phyloP scores from a whole-genome alignment of 192 early-diverging fungal genomes.

The Ambispora gerdemannii region DNA sequence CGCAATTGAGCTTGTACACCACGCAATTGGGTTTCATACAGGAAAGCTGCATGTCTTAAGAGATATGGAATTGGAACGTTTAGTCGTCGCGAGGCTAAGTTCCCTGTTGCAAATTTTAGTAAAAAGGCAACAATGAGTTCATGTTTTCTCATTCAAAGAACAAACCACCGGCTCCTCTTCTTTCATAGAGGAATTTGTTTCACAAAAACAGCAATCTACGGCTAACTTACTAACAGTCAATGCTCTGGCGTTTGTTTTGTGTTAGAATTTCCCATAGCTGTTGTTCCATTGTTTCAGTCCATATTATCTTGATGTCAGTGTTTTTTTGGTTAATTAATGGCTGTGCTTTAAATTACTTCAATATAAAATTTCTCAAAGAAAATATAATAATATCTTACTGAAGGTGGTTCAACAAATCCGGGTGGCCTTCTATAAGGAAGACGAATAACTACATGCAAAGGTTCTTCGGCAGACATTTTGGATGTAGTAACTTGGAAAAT shows the following conservation, averaged over 20 bases:
- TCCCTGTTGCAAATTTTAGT: conserved; percentile 38
- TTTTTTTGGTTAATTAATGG: too few relatives aligned
- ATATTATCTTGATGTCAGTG: conserved; percentile 43
- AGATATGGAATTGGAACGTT: conserved; percentile 52
- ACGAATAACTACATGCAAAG: conserved; percentile 52
- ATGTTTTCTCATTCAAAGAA: conserved; percentile 40
- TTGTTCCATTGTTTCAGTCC: conserved; percentile 61
- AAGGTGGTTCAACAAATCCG: conserved; percentile 51
- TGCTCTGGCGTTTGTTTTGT: conserved; percentile 45
- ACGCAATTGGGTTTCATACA: conserved; percentile 56
- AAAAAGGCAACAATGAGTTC: neutral
- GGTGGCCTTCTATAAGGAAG: conserved; percentile 49
- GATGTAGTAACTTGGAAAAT: too few relatives aligned
- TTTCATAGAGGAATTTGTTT: too few relatives aligned
- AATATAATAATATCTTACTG: conserved; percentile 34
- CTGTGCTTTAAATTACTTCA: neutral
- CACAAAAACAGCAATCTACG: neutral
- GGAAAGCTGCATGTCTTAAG: conserved; percentile 50
- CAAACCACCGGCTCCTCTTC: conserved; percentile 47
- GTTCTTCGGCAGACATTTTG: conserved; percentile 36
- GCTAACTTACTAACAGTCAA: conserved; percentile 48
- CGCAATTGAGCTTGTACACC: conserved; percentile 42
- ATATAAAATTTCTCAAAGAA: neutral
- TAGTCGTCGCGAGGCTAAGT: conserved; percentile 46
- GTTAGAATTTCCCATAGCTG: conserved; percentile 53